phyloP scores from a whole-genome alignment of 305 asterid species.

The Nicotiana rustica region DNA sequence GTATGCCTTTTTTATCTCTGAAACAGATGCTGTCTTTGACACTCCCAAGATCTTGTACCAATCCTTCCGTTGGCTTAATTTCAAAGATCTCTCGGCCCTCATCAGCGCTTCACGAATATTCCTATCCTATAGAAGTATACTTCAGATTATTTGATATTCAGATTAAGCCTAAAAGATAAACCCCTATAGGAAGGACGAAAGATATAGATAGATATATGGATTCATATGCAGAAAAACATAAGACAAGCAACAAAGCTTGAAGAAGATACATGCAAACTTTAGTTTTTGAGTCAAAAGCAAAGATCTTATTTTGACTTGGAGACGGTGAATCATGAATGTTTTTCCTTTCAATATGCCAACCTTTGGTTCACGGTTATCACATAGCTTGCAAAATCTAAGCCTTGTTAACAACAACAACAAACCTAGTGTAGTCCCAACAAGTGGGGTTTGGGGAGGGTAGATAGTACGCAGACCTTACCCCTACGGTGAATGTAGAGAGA shows the following conservation, averaged over 20 bases:
- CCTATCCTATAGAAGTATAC: slow-evolving; percentile 64
- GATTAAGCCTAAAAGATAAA: slow-evolving; percentile 23
- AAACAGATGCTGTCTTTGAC: slow-evolving; percentile 70
- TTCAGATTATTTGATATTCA: slow-evolving; percentile 21
- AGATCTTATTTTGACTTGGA: not conserved
- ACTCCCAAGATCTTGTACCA: slow-evolving; percentile 94
- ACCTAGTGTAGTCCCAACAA: too few species aligned
- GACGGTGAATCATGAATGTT: not conserved
- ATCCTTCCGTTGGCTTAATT: slow-evolving; percentile 88
- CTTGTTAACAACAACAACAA: not conserved
- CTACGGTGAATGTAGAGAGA: too few species aligned
- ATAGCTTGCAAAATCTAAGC: not conserved
- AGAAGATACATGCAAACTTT: not conserved
- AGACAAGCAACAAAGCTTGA: not conserved
- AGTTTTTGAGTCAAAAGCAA: not conserved
- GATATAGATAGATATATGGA: not conserved
- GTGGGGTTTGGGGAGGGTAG: too few species aligned
- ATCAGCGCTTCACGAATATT: slow-evolving; percentile 66
- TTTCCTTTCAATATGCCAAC: not conserved
- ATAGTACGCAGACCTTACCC: too few species aligned
- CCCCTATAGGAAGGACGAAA: not conserved
- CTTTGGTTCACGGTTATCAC: not conserved
- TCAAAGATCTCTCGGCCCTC: slow-evolving; percentile 83
- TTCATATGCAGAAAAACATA: not conserved
- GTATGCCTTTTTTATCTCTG: slow-evolving; percentile 94